phyloP scores from a whole-genome alignment of 2,329 filamentous ascomycete species.

The Pseudocercospora cruenta region DNA sequence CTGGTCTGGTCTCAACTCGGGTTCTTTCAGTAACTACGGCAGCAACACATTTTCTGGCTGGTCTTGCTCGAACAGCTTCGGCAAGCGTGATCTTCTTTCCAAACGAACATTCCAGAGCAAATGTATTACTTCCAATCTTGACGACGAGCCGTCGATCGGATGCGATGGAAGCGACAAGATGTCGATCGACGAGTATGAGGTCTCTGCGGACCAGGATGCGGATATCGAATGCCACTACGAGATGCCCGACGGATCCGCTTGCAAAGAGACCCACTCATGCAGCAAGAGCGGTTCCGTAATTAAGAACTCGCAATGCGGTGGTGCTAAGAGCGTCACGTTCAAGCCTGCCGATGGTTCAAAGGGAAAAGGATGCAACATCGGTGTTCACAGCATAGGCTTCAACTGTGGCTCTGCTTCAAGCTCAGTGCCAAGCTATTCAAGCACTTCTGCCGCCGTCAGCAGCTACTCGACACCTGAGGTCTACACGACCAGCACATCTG shows the following conservation, averaged over 20 bases:
- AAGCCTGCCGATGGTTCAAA: constrained; percentile 45
- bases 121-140: constrained; percentile 49
- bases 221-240: constrained; percentile 78
- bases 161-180: constrained; percentile 61
- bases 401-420: constrained; percentile 61
- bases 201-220: constrained; percentile 74
- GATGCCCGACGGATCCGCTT: constrained; percentile 80
- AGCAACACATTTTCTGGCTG: constrained; percentile 77
- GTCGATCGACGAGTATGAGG: constrained; percentile 74
- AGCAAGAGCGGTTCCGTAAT: constrained; percentile 68
- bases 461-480: constrained; percentile 23
- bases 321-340: constrained; percentile 79
- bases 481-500: constrained; percentile 29
- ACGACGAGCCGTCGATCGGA: constrained; percentile 47
- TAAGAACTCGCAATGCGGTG: constrained; percentile 88
- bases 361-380: constrained; percentile 63
- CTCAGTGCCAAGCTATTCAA: constrained; percentile 36
- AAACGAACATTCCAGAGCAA: constrained; percentile 50
- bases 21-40: constrained; percentile 67
- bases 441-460: constrained; percentile 26
- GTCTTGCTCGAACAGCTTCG: constrained; percentile 65
- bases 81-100: constrained; percentile 60
- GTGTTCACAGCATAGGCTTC: constrained; percentile 75
- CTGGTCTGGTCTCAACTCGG: constrained; percentile 67
- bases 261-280: constrained; percentile 77